Base-by-base conservation (phyloP, 768 basidiomycete species). In the Pisolithus orientalis region DNA sequence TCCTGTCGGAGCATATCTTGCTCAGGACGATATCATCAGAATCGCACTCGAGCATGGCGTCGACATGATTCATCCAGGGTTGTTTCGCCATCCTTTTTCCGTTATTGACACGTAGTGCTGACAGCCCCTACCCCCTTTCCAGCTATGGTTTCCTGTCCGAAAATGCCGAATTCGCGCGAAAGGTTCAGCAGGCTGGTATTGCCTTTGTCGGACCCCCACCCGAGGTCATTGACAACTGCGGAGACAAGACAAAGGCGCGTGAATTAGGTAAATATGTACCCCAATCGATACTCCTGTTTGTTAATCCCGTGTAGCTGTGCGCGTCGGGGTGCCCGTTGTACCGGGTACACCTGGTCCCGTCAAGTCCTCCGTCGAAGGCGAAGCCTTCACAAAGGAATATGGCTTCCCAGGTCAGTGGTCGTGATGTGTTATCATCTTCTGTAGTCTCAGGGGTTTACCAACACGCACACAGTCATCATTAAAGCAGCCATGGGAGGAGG, bases 1-100 rank as follows among this genome's bases (percentile, higher is more conserved):
- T 13, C 96, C 96, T 31, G 96, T 99, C 39, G 96, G 78, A 16
- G 96, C 96, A 9, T 99, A 99, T 70, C 87, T 99, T 57, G 87
- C 94, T 2, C 94, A 97, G 68, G 93, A 98, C 61, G 94, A 96
- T 63, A 98, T 99, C 70, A 94, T 99, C 72, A 76, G 84, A 57
- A 87, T 94, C 59, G 92, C 94, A n/a, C 79, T 98, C 42, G 94
- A 98, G 70, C 94, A 98, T 70, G 94, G 92, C 25, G 96, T 99
- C 25, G 95, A 97, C 68, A 98, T 99, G 96, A 98, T 99, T 65
- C 96, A 98, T 71, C 96, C 94, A 10, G 94, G 94, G 91, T 93
- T 34, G 34, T 14, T 13, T 60, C 64, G 77, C 40, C 24, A 17
- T 2, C 32, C 17, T 47, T 47, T 38, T 28, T 27, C 39, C 56